Evolutionary conservation across 1,284 basidiomycete species (phyloP), one percentile per base, ranked within the genome.

Genomic region (Ceratobasidium papillatum): DNA sequence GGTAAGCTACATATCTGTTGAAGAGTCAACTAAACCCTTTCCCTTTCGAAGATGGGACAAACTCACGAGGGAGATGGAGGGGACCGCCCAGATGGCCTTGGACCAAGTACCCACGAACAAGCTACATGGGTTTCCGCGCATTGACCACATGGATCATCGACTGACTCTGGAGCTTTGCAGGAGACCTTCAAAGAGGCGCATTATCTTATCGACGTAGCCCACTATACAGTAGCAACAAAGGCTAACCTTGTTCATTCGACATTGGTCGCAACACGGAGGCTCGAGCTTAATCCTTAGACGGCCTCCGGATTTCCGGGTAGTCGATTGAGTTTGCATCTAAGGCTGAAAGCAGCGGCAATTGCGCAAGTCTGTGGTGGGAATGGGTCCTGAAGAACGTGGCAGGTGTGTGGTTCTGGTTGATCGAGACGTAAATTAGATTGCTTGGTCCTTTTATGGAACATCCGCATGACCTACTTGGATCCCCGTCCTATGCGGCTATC

Each of bases 201-300:
- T 11, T 27, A 11, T 30, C 25, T 56, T 11, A 3, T 22, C 36
- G 22, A 25, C 22, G 17, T 14, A n/a, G 22, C 59, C 43, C 36
- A 71, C 30, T 27, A 30, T 12, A 47, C 11, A 5, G 5, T 2
- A 52, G 25, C 11, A 32, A 56, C 1, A 22, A 11, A 19, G 14
- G 27, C 54, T 5, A 45, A 59, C 66, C 52, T 45, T 22, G 14
- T 59, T 59, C 22, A 25, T 7, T 3, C 54, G 66, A 32, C 66
- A 71, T 34, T 43, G 54, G 41, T 71, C 66, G 41, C 66, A 71
- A 17, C 34, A 43, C 19, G 54, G 38, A 9, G 52, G 54, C 32
- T 71, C 66, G 17, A 71, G 32, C 54, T 71, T 71, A 14, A 71
- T 58, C 45, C 43, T 71, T 11, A 71, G 54, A n/a, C 66, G 66